phyloP scores from a whole-genome alignment of 352 stramenopile genomes.

The Blastocystis sp. region DNA sequence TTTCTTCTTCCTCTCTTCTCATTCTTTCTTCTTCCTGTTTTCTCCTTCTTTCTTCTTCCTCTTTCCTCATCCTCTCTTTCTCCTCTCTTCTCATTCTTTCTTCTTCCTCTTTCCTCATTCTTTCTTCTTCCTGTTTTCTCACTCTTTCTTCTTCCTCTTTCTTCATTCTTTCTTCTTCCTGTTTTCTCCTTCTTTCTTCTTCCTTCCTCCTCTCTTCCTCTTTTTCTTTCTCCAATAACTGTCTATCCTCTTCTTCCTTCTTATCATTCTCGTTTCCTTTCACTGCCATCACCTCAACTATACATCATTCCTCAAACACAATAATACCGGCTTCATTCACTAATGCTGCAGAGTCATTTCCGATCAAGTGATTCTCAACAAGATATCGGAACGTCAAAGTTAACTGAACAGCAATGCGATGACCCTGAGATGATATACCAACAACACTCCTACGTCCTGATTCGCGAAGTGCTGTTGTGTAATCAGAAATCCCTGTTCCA shows the following conservation, averaged over 20 bases:
- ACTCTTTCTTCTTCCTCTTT: background rate
- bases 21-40: background rate
- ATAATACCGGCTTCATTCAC: background rate
- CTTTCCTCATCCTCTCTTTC: background rate
- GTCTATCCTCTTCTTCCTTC: slow-evolving; percentile 5
- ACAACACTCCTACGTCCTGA: background rate
- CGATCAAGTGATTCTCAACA: background rate
- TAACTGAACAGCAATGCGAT: slow-evolving; percentile 14
- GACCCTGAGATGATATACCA: background rate
- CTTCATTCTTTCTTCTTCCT: background rate
- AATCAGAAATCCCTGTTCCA: slow-evolving; percentile 14
- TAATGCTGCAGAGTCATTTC: background rate
- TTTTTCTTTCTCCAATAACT: background rate
- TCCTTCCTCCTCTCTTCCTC: background rate
- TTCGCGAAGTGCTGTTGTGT: slow-evolving; percentile 22
- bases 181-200: background rate
- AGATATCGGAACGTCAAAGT: slow-evolving; percentile 5
- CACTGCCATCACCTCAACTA: slow-evolving; percentile 11
- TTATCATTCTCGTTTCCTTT: background rate
- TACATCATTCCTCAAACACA: background rate
- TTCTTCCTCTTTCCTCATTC: background rate
- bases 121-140: background rate
- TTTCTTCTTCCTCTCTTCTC: background rate
- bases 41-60: slow-evolving; percentile 8
- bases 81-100: slow-evolving; percentile 22